Percentiles rank a stretch among this genome's conserved stretches.
These are phyloP conservation scores for Gossypium rotundifolium DNA, from an alignment of 345 rosid genomes.

Conservation along the genomic window DNA sequence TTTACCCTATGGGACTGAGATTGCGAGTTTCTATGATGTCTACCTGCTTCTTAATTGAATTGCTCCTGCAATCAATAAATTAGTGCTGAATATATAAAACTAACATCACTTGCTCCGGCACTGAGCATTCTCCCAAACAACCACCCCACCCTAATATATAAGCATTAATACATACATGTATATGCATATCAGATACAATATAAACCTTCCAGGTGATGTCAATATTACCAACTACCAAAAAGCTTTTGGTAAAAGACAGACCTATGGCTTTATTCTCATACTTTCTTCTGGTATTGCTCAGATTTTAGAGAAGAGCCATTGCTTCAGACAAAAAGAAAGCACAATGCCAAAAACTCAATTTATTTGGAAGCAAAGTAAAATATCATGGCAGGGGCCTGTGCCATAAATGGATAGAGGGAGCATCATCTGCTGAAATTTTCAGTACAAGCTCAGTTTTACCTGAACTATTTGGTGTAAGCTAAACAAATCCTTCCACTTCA, in stretches of 20 bases:
- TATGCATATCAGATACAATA: neutral
- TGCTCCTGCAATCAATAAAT: conserved; percentile 40
- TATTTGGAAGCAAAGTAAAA: neutral
- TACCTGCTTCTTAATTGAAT: conserved; percentile 17
- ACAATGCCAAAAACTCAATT: neutral
- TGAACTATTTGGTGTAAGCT: neutral
- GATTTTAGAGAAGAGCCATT: neutral
- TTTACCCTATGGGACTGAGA: conserved; percentile 25
- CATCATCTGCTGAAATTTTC: neutral
- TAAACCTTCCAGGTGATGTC: neutral
- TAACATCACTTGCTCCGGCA: neutral
- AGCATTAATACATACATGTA: neutral
- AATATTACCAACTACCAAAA: neutral
- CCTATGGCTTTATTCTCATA: neutral
- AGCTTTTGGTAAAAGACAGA: neutral
- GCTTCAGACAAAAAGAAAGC: neutral
- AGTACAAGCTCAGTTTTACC: neutral
- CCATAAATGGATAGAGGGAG: neutral
- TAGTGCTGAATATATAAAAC: neutral
- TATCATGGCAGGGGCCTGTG: neutral
- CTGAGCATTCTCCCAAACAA: neutral
- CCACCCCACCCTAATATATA: neutral
- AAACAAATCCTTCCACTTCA: neutral
- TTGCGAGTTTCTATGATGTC: conserved; percentile 24
- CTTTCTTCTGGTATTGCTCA: neutral